Conservation (phyloP, 345 rosid genomes). For the Salix caprea region DNA sequence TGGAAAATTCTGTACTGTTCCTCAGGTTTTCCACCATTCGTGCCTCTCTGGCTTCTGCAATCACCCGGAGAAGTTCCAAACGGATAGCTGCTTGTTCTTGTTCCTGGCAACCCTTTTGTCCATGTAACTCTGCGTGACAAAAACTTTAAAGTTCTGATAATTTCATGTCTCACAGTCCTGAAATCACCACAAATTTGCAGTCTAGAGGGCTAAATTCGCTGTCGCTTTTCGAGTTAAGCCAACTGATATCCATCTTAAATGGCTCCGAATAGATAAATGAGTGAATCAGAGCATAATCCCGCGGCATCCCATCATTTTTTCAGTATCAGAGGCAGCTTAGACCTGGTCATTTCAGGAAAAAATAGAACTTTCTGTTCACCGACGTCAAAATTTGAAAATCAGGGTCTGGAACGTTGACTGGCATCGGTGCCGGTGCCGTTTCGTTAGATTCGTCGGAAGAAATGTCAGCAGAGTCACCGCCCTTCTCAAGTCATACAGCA, state of each 20-base stretch:
- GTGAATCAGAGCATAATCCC: conserved; percentile 83
- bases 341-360: conserved; percentile 51
- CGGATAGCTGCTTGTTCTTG: conserved; percentile 88
- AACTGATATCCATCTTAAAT: conserved; percentile 74
- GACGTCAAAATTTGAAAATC: conserved; percentile 82
- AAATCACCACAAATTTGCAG: conserved; percentile 79
- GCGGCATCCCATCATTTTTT: conserved; percentile 85
- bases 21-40: not conserved
- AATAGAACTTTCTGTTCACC: conserved; percentile 54
- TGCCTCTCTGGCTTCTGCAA: conserved; percentile 19
- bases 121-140: conserved; percentile 79
- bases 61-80: conserved; percentile 49
- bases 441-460: conserved; percentile 15
- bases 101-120: conserved; percentile 66
- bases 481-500: not conserved
- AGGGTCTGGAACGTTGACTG: conserved; percentile 77
- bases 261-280: conserved; percentile 70
- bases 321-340: conserved; percentile 84
- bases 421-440: conserved; percentile 21
- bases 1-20: not conserved
- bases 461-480: conserved; percentile 6
- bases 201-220: conserved; percentile 50
- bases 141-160: conserved; percentile 42
- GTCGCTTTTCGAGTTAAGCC: conserved; percentile 74
- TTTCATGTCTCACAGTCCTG: conserved; percentile 54